Evolutionary conservation across 768 basidiomycete genomes (phyloP), one percentile per base, ranked within the genome.

Genomic region (Boletus vinaceobasis): DNA sequence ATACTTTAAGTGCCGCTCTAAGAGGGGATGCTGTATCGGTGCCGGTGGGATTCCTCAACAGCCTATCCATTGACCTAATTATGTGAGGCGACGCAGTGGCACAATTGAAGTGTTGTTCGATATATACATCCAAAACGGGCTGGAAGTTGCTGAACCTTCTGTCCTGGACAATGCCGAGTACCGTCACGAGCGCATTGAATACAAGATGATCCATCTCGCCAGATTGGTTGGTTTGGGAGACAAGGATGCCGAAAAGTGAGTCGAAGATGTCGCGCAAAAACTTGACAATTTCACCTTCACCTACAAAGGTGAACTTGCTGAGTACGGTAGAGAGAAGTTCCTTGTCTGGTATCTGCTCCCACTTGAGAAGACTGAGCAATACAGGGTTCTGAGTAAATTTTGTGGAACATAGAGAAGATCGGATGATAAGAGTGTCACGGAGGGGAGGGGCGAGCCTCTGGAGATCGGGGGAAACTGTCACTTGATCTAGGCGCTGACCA

Each of bases 141-240:
- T 90, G 87, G 77, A 98, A 98, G 70, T 96, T 93, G 71, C 86
- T 89, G 79, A 98, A 98, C 27, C 96, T 83, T 31, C 96, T 83
- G 70, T 98, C 96, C 63, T 93, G 89, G 13, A 94, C 86, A 56
- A 98, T 94, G 5, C 90, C 88, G 11, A 98, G 86, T 13, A 98
- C 88, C 5, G 86, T 91, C 50, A 98, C 88, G 14, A 98, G 81
- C 1, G 90, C 89, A 61, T 90, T 88, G 76, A 98, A 97, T 9
- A 95, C 90, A 37, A 90, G 77, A 53, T 84, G 78, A 61, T 97
- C 92, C 73, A 96, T 81, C 61, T 93, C 87, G 21, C 87, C 85
- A 7, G 80, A 69, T 54, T 84, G 84, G 60, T 95, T 94, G 59
- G 77, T 78, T 14, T 77, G 72, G 17, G 93, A 93, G 2, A 86